Evolutionary conservation across 2,329 filamentous ascomycete genomes (phyloP).

Genomic region (Fusarium sp.): DNA sequence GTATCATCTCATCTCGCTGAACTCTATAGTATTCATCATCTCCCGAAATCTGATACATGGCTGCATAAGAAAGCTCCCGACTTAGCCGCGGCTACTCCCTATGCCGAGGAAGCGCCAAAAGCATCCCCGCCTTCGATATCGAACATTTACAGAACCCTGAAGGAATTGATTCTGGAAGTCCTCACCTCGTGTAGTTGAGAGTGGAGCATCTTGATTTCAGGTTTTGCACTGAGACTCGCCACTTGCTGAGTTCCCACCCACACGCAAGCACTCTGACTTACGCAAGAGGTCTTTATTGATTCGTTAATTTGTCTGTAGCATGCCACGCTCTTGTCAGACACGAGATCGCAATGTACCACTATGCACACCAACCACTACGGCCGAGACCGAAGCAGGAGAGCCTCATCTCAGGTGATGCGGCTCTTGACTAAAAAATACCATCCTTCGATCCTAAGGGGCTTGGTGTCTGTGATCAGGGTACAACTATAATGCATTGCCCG

Average conservation of each 20-base stretch:
- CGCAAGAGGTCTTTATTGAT: constrained; percentile 23
- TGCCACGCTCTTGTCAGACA: constrained; percentile 21
- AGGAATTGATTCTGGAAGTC: constrained; percentile 15
- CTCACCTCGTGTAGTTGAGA: constrained; percentile 30
- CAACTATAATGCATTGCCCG: constrained; percentile 37
- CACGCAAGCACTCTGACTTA: constrained; percentile 11
- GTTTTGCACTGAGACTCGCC: constrained; percentile 25
- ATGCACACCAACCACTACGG: constrained; percentile 26
- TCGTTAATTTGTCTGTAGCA: constrained; percentile 16
- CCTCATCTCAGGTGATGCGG: constrained; percentile 37
- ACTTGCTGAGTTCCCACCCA: constrained; percentile 30
- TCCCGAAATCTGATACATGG: constrained; percentile 12
- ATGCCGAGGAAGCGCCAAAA: constrained; percentile 35
- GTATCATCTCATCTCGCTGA: constrained; percentile 4
- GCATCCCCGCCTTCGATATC: constrained; percentile 23
- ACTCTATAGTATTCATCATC: constrained; percentile 5
- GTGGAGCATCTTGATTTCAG: constrained; percentile 30
- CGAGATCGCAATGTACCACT: constrained; percentile 21
- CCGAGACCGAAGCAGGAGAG: constrained; percentile 35
- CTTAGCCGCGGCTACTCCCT: constrained; percentile 30
- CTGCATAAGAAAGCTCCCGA: constrained; percentile 18
- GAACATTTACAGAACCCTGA: constrained; percentile 21
- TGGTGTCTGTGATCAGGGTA: constrained; percentile 18
- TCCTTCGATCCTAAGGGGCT: constrained; percentile 4
- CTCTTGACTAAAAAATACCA: constrained; percentile 24